Evolutionary conservation across 148 eudicot species (phyloP), one percentile per base, ranked within the genome.

Genomic region (Mesembryanthemum crystallinum): DNA sequence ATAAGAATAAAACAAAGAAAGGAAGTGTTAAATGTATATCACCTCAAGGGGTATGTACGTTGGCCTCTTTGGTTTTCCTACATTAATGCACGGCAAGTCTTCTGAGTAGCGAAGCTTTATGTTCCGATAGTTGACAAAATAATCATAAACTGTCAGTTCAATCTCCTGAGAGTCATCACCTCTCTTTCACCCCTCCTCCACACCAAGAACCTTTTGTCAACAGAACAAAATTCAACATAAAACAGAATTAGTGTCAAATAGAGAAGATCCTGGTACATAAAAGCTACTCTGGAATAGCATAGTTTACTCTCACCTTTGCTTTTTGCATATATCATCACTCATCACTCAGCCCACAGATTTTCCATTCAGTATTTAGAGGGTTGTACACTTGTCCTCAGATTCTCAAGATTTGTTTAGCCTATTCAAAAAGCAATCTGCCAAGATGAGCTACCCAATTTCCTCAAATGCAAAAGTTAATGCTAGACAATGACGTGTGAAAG

Each of bases 11-110:
- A 27, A 24, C 1, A 43, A 3, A 7, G 30, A 10, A 24, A 6
- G 6, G 32, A 64, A 4, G 18, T 3, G 14, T 0, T 24, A 3
- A 1, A 24, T 8, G 59, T 18, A 13, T 13, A 74, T 64, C 59
- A 87, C 92, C 96, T 91, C 96, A 18, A 91, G 30, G 24, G 93
- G 92, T 28, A 89, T 69, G 82, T 78, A 91, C 37, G 82, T 85
- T 5, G 96, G 92, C 68, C 89, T 79, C 77, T 89, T 89, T 5
- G 91, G 88, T 72, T 83, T 91, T n/a, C 96, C 92, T 20, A 89
- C 92, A 78, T 91, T 87, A 37, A 91, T 73, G 75, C 96, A 91
- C 14, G 96, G 92, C 5, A 83, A 76, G 47, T 83, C 85, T 21
- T 65, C 87, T 25, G 96, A 87, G 33, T 72, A 81, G 2, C 64